Percentiles rank a stretch among this genome's conserved stretches.
phyloP scores from a whole-genome alignment of 805 yeast species.

The Zygotorulaspora danielsina region DNA sequence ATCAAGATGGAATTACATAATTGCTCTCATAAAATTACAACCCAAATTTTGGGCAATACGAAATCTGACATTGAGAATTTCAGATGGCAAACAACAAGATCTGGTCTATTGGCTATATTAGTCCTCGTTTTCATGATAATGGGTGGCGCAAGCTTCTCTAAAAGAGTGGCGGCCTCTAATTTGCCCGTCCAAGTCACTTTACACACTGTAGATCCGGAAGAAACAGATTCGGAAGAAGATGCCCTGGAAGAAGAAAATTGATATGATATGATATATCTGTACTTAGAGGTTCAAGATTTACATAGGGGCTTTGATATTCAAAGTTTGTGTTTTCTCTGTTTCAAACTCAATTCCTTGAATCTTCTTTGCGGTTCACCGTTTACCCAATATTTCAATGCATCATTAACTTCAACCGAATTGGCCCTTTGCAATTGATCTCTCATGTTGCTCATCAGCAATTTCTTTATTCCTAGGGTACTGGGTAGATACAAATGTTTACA shows the following conservation, averaged over 20 bases:
- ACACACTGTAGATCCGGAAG: conserved; percentile 33
- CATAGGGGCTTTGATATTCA: too few species aligned
- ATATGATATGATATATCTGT: background rate
- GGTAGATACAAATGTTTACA: conserved; percentile 39
- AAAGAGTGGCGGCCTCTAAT: conserved; percentile 34
- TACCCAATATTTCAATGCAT: conserved; percentile 68
- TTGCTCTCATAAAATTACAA: conserved; percentile 75
- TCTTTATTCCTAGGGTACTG: conserved; percentile 44
- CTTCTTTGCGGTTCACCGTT: conserved; percentile 69
- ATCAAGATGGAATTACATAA: conserved; percentile 72
- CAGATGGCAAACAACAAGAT: conserved; percentile 89
- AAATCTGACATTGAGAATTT: conserved; percentile 82
- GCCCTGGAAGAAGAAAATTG: background rate
- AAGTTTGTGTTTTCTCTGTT: conserved; percentile 58
- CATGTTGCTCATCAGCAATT: conserved; percentile 34
- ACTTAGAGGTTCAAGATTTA: too few species aligned
- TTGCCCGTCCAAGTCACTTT: conserved; percentile 36
- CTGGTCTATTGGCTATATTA: conserved; percentile 76
- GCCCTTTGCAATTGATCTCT: conserved; percentile 41
- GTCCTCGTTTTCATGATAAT: conserved; percentile 59
- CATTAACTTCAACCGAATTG: conserved; percentile 60
- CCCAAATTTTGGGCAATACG: conserved; percentile 74
- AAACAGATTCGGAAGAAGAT: conserved; percentile 34
- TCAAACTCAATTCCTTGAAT: conserved; percentile 51
- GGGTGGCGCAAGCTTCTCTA: conserved; percentile 45